phyloP scores from a whole-genome alignment of 1,284 basidiomycete genomes.

The Ganoderma resinaceum region DNA sequence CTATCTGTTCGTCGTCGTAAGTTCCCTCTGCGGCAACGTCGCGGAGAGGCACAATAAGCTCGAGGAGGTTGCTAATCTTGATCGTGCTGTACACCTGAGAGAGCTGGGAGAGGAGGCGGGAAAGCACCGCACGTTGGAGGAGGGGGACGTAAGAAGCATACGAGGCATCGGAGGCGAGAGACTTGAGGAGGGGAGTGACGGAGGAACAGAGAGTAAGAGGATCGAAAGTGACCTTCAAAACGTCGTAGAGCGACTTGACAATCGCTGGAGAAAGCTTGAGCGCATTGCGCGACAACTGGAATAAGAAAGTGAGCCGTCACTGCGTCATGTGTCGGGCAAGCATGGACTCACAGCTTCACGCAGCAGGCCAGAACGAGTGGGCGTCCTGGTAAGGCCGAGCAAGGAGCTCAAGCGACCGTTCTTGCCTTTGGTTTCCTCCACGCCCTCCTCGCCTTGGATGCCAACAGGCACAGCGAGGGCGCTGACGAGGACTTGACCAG shows the following conservation, averaged over 20 bases:
- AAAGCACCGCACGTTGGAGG: slow-evolving; percentile 91
- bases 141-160: slow-evolving; percentile 89
- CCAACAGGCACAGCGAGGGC: slow-evolving; percentile 95
- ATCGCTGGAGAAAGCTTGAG: slow-evolving; percentile 82
- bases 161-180: slow-evolving; percentile 61
- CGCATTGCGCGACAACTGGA: slow-evolving; percentile 82
- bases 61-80: slow-evolving; percentile 78
- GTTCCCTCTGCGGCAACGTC: slow-evolving; percentile 54
- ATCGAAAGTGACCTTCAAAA: slow-evolving; percentile 95
- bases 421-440: slow-evolving; percentile 75
- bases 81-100: slow-evolving; percentile 95
- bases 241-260: slow-evolving; percentile 86
- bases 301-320: slow-evolving; percentile 10
- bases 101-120: slow-evolving; percentile 93
- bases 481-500: slow-evolving; percentile 92
- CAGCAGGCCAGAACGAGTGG: slow-evolving; percentile 87
- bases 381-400: slow-evolving; percentile 86
- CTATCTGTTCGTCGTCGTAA: slow-evolving; percentile 80
- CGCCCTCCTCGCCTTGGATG: slow-evolving; percentile 65
- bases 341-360: slow-evolving; percentile 78
- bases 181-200: slow-evolving; percentile 83
- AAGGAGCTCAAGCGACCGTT: slow-evolving; percentile 85
- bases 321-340: background rate
- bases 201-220: slow-evolving; percentile 88
- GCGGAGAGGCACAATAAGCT: slow-evolving; percentile 79